Evolutionary conservation across 2,329 filamentous ascomycete genomes (phyloP), one percentile per base, ranked within the genome.

Genomic region (Nemania sp.): DNA sequence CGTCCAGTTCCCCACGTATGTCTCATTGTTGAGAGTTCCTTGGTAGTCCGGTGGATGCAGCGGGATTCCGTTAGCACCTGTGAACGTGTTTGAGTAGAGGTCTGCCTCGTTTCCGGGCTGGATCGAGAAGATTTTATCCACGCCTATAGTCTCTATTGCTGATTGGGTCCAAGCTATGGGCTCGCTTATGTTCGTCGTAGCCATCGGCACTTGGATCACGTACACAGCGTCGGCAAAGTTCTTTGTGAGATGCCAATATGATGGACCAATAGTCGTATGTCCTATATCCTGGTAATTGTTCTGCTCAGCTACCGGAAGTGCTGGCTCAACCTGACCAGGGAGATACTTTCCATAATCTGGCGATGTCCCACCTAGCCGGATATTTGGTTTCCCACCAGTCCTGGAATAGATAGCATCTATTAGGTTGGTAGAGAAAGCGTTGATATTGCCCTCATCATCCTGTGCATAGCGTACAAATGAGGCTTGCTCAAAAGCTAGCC

Each of bases 81-180:
- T 67, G 62, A 67, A 77, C 10, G 68, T 66, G 24, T 77, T 72
- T 11, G 72, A 63, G 68, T 80, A 81, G 6, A 78, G 72, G 62
- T 80, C 74, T 3, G 79, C 70, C 65, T 80, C 79, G 43, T 80
- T 80, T 13, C 79, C 79, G 1, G 75, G 73, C 67, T 80, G 77
- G 35, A 80, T 79, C 4, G 78, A 77, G 57, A 79, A 77, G n/a
- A 80, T 79, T 20, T 70, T 73, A 49, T 77, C 75, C 6, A 77
- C 35, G 3, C 77, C 77, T 32, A 81, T 75, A 5, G 54, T 66
- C 2, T 74, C 67, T 0, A 78, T 71, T 0, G 77, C 79, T 6
- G 76, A 73, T 27, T 73, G 73, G 2, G 74, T 71, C 79, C 79
- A 81, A 1, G 76, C 75, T 18, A 80, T 67, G 0, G 79, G 67